These are phyloP conservation scores for Boletus patriciae DNA, from an alignment of 768 basidiomycete species.

Conservation along the genomic window DNA sequence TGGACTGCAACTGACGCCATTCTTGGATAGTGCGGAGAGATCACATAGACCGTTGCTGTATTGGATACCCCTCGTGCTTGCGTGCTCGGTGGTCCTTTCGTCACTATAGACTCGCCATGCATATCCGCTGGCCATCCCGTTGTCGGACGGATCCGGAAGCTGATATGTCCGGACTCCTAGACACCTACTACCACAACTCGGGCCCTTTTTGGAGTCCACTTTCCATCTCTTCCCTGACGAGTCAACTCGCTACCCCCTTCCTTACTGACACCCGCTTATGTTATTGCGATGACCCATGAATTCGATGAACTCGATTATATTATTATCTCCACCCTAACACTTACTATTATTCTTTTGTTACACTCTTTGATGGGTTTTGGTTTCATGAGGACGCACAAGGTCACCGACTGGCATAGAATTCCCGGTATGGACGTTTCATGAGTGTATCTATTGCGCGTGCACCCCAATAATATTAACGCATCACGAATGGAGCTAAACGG, in stretches of 20 bases:
- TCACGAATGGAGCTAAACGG: too few species aligned
- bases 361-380: not conserved
- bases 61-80: slow-evolving; percentile 19
- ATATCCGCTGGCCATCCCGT: not conserved
- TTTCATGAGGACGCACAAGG: not conserved
- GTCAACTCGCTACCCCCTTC: not conserved
- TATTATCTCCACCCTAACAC: too few species aligned
- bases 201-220: not conserved
- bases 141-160: not conserved
- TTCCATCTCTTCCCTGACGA: not conserved
- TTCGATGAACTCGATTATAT: not conserved
- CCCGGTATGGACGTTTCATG: not conserved
- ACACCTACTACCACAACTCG: not conserved
- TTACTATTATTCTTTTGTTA: not conserved
- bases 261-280: not conserved
- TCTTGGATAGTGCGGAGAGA: slow-evolving; percentile 15
- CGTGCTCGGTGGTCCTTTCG: slow-evolving; percentile 9
- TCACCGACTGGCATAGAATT: not conserved
- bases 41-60: slow-evolving; percentile 8
- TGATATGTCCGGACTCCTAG: not conserved
- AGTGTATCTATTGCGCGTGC: not conserved
- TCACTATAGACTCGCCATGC: slow-evolving; percentile 8
- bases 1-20: not conserved
- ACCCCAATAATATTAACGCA: not conserved
- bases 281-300: not conserved